Conservation (phyloP, 73 alveolate species). For the Breviolum minutum region DNA sequence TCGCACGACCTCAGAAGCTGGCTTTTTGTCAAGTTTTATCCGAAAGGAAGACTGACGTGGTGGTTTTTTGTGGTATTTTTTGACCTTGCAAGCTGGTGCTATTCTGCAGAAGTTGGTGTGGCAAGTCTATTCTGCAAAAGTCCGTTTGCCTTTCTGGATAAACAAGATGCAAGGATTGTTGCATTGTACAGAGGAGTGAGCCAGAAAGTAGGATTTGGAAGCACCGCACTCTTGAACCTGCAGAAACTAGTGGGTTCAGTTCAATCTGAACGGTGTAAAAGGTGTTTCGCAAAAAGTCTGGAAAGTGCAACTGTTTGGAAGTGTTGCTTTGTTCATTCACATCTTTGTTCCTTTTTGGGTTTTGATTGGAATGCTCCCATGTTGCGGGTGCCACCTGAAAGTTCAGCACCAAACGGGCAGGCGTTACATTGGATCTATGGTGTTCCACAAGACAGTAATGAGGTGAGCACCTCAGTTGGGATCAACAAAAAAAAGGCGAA, state of each 20-base stretch:
- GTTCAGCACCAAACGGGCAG: neutral
- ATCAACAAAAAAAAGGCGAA: neutral
- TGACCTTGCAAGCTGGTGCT: neutral
- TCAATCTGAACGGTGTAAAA: neutral
- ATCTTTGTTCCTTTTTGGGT: too few species aligned
- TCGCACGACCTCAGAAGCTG: too few species aligned
- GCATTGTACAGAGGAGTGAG: neutral
- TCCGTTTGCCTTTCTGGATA: neutral
- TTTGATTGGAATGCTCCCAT: neutral
- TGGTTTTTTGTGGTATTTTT: neutral
- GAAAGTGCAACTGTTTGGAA: too few species aligned
- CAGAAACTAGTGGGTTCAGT: constrained; percentile 12
- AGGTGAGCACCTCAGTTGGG: neutral
- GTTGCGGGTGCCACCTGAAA: neutral
- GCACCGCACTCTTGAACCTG: neutral
- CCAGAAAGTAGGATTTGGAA: neutral
- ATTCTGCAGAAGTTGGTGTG: neutral
- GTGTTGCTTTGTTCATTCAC: too few species aligned
- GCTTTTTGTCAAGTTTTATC: too few species aligned
- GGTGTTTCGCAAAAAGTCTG: neutral
- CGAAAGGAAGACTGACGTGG: too few species aligned
- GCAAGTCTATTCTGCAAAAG: neutral
- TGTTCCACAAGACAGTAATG: neutral
- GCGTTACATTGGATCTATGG: constrained; percentile 53
- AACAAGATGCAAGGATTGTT: neutral